Percentiles rank a stretch among this genome's conserved stretches.
phyloP scores from a whole-genome alignment of 257 asterid species.

The Euphrasia confusa region DNA sequence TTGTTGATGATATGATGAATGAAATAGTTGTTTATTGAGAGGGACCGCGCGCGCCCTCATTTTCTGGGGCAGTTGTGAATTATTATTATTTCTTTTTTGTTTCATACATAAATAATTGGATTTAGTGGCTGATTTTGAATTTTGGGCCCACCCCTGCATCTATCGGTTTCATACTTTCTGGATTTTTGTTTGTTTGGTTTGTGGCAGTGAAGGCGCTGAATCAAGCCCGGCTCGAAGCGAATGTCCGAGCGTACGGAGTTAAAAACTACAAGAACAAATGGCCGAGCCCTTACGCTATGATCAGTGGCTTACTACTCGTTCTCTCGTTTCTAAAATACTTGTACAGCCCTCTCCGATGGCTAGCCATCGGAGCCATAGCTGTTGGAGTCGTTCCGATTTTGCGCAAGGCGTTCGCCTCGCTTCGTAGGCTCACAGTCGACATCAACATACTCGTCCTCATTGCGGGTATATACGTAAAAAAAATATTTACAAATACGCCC shows the following conservation, averaged over 20 bases:
- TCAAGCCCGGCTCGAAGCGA: constrained; percentile 69
- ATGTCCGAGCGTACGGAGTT: constrained; percentile 39
- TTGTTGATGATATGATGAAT: not conserved
- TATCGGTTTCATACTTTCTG: not conserved
- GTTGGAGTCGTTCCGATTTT: constrained; percentile 48
- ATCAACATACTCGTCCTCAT: constrained; percentile 63
- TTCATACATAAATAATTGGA: too few species aligned
- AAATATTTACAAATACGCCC: not conserved
- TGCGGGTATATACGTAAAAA: constrained; percentile 37
- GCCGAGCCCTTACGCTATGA: constrained; percentile 52
- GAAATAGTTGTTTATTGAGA: not conserved
- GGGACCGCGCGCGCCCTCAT: not conserved
- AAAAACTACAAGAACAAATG: constrained; percentile 30
- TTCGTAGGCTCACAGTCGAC: constrained; percentile 44
- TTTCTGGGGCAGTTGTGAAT: not conserved
- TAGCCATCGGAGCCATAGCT: constrained; percentile 49
- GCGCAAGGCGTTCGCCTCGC: constrained; percentile 36
- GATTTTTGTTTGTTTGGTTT: not conserved
- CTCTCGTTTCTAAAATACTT: constrained; percentile 37
- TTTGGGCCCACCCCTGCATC: too few species aligned
- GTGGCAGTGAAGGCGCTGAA: constrained; percentile 23
- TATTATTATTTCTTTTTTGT: not conserved
- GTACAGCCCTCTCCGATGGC: constrained; percentile 46
- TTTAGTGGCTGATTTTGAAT: not conserved
- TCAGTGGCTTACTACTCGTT: constrained; percentile 35